Evolutionary conservation across 768 basidiomycete species (phyloP).

Genomic region (Gyrodon lividus): DNA sequence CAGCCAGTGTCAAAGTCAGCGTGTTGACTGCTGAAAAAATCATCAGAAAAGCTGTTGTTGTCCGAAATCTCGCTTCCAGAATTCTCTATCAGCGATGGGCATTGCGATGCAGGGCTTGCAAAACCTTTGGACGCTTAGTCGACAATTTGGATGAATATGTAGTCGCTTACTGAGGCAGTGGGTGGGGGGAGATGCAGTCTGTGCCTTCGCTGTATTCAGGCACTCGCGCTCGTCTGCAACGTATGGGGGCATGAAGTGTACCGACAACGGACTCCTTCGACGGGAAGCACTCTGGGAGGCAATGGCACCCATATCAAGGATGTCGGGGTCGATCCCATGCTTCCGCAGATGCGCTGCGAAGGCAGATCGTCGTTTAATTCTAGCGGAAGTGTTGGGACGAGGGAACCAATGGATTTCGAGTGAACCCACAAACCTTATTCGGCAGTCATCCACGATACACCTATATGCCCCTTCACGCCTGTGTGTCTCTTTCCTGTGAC

Average conservation of each 20-base stretch:
- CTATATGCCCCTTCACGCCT: constrained; percentile 38
- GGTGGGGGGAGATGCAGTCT: constrained; percentile 5
- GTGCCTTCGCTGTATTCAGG: constrained; percentile 6
- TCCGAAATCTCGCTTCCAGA: not conserved
- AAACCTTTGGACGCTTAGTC: constrained; percentile 16
- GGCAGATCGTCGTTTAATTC: constrained; percentile 64
- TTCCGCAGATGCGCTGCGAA: constrained; percentile 55
- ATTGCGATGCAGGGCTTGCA: constrained; percentile 1
- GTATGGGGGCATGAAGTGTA: constrained; percentile 1
- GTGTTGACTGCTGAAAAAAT: constrained; percentile 4
- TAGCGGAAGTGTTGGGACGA: constrained; percentile 22
- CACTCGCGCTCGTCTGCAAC: not conserved
- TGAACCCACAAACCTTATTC: constrained; percentile 39
- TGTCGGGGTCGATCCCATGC: constrained; percentile 38
- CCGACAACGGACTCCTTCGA: constrained; percentile 14
- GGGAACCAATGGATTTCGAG: not conserved
- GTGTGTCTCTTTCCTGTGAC: constrained; percentile 65
- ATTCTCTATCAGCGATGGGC: not conserved
- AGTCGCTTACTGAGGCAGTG: constrained; percentile 14
- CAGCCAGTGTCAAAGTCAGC: not conserved
- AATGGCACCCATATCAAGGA: constrained; percentile 22
- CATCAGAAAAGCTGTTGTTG: constrained; percentile 5
- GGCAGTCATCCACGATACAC: constrained; percentile 48
- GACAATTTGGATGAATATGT: not conserved
- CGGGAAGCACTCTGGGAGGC: constrained; percentile 13